Conservation (phyloP, 768 basidiomycete species). For the Boletellus emodensis region DNA sequence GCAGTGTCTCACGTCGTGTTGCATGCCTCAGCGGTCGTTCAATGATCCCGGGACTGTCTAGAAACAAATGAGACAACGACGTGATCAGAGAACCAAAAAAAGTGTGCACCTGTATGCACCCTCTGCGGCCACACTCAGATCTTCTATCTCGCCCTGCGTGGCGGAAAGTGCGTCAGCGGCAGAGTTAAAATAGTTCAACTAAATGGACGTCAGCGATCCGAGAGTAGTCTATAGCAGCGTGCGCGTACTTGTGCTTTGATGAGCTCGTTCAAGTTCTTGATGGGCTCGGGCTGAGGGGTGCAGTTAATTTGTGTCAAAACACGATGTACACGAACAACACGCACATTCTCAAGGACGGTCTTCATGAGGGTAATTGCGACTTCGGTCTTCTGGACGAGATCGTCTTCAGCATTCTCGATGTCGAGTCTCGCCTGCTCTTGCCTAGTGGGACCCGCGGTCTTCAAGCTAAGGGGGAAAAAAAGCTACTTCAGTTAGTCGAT, state of each 20-base stretch:
- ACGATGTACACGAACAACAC: slow-evolving; percentile 24
- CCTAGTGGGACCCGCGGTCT: slow-evolving; percentile 66
- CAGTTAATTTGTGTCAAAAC: neutral
- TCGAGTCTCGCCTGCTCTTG: slow-evolving; percentile 92
- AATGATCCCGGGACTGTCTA: slow-evolving; percentile 90
- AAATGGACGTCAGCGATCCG: slow-evolving; percentile 6
- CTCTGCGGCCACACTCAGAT: slow-evolving; percentile 88
- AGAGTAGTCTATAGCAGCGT: neutral
- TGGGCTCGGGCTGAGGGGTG: slow-evolving; percentile 77
- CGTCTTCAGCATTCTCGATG: slow-evolving; percentile 91
- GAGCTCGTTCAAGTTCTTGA: slow-evolving; percentile 91
- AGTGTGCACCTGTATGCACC: slow-evolving; percentile 79
- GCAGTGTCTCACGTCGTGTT: neutral
- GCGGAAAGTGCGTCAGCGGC: slow-evolving; percentile 79
- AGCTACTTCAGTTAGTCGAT: neutral
- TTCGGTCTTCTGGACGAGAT: slow-evolving; percentile 96
- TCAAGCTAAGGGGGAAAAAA: slow-evolving; percentile 49
- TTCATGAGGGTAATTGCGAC: slow-evolving; percentile 96
- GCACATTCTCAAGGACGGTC: slow-evolving; percentile 94
- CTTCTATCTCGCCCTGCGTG: slow-evolving; percentile 90
- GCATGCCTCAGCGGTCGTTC: slow-evolving; percentile 27
- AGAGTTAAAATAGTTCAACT: slow-evolving; percentile 69
- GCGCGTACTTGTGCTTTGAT: slow-evolving; percentile 75
- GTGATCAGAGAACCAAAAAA: neutral
- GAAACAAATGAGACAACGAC: slow-evolving; percentile 2